Base-by-base conservation (phyloP, 495 filamentous ascomycete genomes). In the Lophiostoma macrostomum region DNA sequence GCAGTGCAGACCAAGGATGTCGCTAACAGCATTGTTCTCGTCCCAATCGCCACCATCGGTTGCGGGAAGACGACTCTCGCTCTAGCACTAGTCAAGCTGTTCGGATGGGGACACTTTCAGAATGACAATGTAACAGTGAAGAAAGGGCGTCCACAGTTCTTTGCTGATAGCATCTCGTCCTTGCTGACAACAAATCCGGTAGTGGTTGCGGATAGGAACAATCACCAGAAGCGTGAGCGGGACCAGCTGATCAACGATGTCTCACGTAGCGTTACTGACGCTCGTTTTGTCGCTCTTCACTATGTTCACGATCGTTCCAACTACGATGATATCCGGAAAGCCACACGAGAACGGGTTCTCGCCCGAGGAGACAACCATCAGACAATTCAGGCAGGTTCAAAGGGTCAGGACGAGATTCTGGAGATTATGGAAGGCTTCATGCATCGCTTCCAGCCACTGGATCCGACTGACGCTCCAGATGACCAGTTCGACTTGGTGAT, bases 361-460 rank as follows among this genome's bases (percentile, higher is more conserved):
- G 73, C 78, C 0, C 87, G 93, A 12, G 93, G 93, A 0, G 90
- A 99, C 68, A 97, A 96, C 64, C 93, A 99, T 63, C 93, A 99
- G 67, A 96, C 91, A 10, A 99, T 99, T 61, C 90, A 91, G 51
- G 87, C 91, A 4, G 84, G 81, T 11, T 80, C 77, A 27, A 80
- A 83, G 61, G 72, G 80, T 39, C 68, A 71, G 30, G 68, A 73
- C 12, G 88, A 95, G 65, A 82, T 91, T 28, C 74, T 88, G 19
- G 80, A 81, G 7, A 97, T 99, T 63, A 97, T 99, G 93, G 85
- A 96, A 55, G 89, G 90, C 29, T 99, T 99, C 73, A 73, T 98
- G 36, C 53, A 71, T 0, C 84, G 93, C 13, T 99, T 96, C 66
- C 84, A 97, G 68, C 78, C 81, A 3, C 71, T 89, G 48, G 76